phyloP scores from a whole-genome alignment of 306 rosid genomes.

The Aeschynomene evenia region DNA sequence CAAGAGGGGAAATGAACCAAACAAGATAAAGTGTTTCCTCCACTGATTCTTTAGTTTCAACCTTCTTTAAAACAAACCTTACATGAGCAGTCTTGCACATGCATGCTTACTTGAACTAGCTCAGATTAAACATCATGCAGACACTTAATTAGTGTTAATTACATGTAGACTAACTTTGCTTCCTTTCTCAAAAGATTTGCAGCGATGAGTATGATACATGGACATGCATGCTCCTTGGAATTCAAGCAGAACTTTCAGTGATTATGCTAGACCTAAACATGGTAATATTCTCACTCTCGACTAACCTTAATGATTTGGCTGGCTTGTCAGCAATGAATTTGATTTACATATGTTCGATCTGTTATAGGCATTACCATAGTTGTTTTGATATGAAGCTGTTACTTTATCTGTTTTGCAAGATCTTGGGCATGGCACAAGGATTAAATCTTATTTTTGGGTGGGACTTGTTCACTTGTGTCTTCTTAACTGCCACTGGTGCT shows the following conservation, averaged over 20 bases:
- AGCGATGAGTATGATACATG: slow-evolving; percentile 70
- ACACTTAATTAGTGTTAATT: slow-evolving; percentile 5
- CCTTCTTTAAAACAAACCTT: background rate
- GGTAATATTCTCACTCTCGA: slow-evolving; percentile 50
- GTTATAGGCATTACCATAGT: slow-evolving; percentile 13
- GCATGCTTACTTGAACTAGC: slow-evolving; percentile 3
- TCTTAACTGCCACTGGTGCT: slow-evolving; percentile 69
- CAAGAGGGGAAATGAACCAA: background rate
- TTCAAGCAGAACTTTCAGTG: slow-evolving; percentile 84
- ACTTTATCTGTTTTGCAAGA: slow-evolving; percentile 52
- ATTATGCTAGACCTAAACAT: slow-evolving; percentile 82
- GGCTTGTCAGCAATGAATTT: slow-evolving; percentile 1
- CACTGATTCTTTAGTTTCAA: background rate
- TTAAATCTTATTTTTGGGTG: slow-evolving; percentile 89
- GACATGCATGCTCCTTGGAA: slow-evolving; percentile 79
- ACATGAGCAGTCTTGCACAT: background rate
- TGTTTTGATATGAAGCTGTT: slow-evolving; percentile 20
- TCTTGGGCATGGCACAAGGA: slow-evolving; percentile 85
- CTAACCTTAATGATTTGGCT: slow-evolving; percentile 2
- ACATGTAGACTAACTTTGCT: slow-evolving; percentile 20
- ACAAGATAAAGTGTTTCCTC: background rate
- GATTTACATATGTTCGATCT: slow-evolving; percentile 2
- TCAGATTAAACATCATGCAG: slow-evolving; percentile 14
- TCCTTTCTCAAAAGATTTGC: slow-evolving; percentile 65
- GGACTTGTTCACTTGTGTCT: slow-evolving; percentile 92